A percentile compares a stretch with the other conserved stretches of the same genome.
These are phyloP conservation scores for Actinomucor elegans DNA, from an alignment of 371 early-diverging fungal genomes.

Conservation along the genomic window DNA sequence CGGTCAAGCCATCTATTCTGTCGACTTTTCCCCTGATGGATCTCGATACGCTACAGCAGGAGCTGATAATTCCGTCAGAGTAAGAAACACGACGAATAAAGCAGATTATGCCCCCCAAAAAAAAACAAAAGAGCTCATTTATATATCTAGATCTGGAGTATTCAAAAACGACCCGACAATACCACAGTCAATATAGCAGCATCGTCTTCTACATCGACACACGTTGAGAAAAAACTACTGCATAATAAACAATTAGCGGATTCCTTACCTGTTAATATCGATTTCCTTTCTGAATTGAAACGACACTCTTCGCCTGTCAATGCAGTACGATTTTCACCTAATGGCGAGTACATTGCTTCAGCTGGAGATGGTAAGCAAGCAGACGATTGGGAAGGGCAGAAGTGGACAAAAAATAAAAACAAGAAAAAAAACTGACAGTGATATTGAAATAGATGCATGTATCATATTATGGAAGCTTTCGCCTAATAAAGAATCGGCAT, in stretches of 20 bases:
- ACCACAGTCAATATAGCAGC: not conserved
- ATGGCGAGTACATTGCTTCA: conserved; percentile 77
- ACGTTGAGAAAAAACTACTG: conserved; percentile 3
- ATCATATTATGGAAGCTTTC: conserved; percentile 83
- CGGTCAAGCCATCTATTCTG: conserved; percentile 85
- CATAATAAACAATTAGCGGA: conserved; percentile 22
- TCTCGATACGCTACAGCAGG: conserved; percentile 88
- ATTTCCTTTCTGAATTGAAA: conserved; percentile 82
- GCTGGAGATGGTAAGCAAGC: conserved; percentile 83
- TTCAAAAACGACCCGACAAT: conserved; percentile 28
- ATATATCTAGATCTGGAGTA: conserved; percentile 67
- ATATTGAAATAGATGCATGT: conserved; percentile 84
- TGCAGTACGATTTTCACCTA: conserved; percentile 90
- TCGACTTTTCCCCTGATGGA: conserved; percentile 81
- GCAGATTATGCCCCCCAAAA: too few relatives aligned
- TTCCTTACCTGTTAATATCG: conserved; percentile 61
- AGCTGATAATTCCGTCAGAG: conserved; percentile 86
- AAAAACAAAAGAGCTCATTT: too few relatives aligned
- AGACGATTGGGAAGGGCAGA: not conserved
- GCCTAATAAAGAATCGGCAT: conserved; percentile 26
- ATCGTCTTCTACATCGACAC: not conserved
- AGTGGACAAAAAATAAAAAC: too few relatives aligned
- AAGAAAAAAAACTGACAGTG: too few relatives aligned
- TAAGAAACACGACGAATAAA: conserved; percentile 43
- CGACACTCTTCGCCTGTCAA: conserved; percentile 92